phyloP scores from a whole-genome alignment of 2,329 filamentous ascomycete genomes.

The Fusarium sp. region DNA sequence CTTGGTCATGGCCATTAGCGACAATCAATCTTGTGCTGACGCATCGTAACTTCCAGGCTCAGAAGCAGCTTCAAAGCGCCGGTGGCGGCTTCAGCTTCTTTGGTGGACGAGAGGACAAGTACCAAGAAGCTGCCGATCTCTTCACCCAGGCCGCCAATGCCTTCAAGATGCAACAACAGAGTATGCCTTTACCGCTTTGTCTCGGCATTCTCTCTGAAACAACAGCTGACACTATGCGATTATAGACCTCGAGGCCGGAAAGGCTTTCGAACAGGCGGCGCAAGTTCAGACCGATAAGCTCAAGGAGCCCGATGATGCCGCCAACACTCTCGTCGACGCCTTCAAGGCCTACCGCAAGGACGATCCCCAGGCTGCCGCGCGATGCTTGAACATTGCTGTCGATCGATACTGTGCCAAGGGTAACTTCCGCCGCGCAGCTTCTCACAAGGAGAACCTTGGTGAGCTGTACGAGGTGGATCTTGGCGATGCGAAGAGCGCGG shows the following conservation, averaged over 20 bases:
- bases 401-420: slow-evolving; percentile 88
- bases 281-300: slow-evolving; percentile 81
- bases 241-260: slow-evolving; percentile 83
- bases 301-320: slow-evolving; percentile 92
- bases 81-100: slow-evolving; percentile 89
- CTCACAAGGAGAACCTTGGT: slow-evolving; percentile 88
- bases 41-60: slow-evolving; percentile 70
- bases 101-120: slow-evolving; percentile 86
- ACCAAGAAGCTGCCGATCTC: slow-evolving; percentile 86
- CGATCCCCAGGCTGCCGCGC: slow-evolving; percentile 82
- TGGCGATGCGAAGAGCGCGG: slow-evolving; percentile 79
- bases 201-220: slow-evolving; percentile 1
- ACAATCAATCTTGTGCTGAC: slow-evolving; percentile 18
- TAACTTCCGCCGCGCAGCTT: slow-evolving; percentile 90
- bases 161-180: slow-evolving; percentile 87
- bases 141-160: slow-evolving; percentile 92
- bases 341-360: slow-evolving; percentile 95
- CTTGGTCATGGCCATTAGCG: slow-evolving; percentile 13
- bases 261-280: slow-evolving; percentile 89
- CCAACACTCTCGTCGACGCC: slow-evolving; percentile 87
- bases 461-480: slow-evolving; percentile 88
- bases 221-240: slow-evolving; percentile 11
- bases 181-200: slow-evolving; percentile 59
- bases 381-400: slow-evolving; percentile 83
- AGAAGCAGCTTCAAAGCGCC: slow-evolving; percentile 81